Percentiles rank a stretch among this genome's conserved stretches.
Conservation (phyloP, 1,139 yeast genomes). For the Taphrina flavorubra region DNA sequence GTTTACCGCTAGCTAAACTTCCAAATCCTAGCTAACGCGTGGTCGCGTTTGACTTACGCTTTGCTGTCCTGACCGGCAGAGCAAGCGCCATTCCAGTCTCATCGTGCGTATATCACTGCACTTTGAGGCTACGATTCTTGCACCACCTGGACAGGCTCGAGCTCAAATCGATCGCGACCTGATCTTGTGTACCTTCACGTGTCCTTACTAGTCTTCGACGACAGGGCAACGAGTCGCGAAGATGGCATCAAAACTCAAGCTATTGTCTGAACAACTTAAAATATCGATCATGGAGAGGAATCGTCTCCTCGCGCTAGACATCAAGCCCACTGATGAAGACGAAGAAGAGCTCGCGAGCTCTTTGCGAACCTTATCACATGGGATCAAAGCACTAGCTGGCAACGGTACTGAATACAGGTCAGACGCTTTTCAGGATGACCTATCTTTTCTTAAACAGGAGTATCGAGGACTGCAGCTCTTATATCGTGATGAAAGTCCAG, state of each 20-base stretch:
- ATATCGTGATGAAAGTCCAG: neutral
- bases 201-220: neutral
- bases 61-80: too few relatives aligned
- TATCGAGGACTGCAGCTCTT: conserved; percentile 1
- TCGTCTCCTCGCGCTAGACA: conserved; percentile 15
- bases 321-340: conserved; percentile 24
- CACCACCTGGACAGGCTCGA: neutral
- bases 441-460: conserved; percentile 10
- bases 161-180: neutral
- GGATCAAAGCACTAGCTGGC: conserved; percentile 16
- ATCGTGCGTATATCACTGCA: too few relatives aligned
- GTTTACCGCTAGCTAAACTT: too few relatives aligned
- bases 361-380: conserved; percentile 15
- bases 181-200: too few relatives aligned
- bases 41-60: too few relatives aligned
- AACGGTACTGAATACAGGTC: conserved; percentile 19
- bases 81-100: too few relatives aligned
- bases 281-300: conserved; percentile 31
- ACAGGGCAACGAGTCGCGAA: neutral
- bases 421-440: conserved; percentile 21
- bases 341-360: conserved; percentile 32
- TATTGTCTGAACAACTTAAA: conserved; percentile 29
- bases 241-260: conserved; percentile 20
- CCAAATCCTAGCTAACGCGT: too few relatives aligned
- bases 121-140: too few relatives aligned